These are phyloP conservation scores for Chlamydomonas incerta DNA, from an alignment of 139 green algal genomes.

Conservation along the genomic window DNA sequence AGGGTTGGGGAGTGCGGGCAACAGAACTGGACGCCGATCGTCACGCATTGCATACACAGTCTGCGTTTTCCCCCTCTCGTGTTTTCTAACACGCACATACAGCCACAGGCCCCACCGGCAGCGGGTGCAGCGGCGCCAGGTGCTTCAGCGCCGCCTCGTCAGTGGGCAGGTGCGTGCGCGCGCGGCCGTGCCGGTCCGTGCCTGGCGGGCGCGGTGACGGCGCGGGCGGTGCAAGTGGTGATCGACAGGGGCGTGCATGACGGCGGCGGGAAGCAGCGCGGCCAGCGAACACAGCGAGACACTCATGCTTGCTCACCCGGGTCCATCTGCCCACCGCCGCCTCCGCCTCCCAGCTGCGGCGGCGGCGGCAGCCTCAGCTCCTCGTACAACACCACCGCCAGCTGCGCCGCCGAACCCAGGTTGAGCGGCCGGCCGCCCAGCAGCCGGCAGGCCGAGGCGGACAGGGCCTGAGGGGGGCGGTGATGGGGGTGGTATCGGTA, in stretches of 20 bases:
- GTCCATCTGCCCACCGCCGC: background rate
- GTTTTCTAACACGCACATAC: too few relatives aligned
- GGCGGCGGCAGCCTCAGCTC: constrained; percentile 54
- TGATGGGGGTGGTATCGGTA: background rate
- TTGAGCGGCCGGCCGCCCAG: constrained; percentile 63
- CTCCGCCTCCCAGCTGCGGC: background rate
- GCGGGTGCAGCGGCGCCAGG: constrained; percentile 48
- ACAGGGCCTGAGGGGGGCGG: background rate
- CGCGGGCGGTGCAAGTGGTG: too few relatives aligned
- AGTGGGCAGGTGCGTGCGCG: constrained; percentile 61
- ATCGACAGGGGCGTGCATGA: too few relatives aligned
- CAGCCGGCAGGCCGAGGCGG: background rate
- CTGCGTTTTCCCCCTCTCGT: too few relatives aligned
- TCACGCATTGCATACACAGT: too few relatives aligned
- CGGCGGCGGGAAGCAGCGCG: too few relatives aligned
- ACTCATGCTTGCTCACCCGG: background rate
- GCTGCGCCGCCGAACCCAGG: constrained; percentile 60
- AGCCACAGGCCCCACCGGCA: too few relatives aligned
- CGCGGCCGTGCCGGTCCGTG: constrained; percentile 17
- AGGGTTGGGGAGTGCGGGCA: too few relatives aligned
- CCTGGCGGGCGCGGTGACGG: background rate
- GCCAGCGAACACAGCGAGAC: background rate
- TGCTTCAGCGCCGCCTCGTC: constrained; percentile 65
- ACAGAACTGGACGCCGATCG: too few relatives aligned
- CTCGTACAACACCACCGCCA: constrained; percentile 70